Percentiles rank a stretch among this genome's conserved stretches.
phyloP scores from a whole-genome alignment of 2,329 filamentous ascomycete genomes.

The Shiraia sp. region DNA sequence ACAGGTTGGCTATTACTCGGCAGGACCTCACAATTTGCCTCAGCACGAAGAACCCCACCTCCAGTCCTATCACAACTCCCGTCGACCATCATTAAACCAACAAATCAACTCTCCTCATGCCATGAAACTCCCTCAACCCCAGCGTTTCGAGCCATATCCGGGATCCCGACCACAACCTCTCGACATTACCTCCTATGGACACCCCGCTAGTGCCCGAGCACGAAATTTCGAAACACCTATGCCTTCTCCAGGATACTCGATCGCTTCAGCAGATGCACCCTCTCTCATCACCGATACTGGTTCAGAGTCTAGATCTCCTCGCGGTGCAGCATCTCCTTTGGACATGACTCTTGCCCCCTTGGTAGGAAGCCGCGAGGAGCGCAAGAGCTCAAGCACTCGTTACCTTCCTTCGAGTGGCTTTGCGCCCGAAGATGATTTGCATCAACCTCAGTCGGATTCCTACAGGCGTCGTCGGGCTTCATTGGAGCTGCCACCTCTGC shows the following conservation, averaged over 20 bases:
- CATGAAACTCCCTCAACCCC: conserved; percentile 40
- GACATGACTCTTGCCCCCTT: conserved; percentile 47
- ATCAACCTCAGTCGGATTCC: conserved; percentile 23
- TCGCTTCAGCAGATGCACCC: conserved; percentile 67
- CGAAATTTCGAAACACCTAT: conserved; percentile 59
- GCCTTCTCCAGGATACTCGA: conserved; percentile 66
- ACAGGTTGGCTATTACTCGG: conserved; percentile 35
- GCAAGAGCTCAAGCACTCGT: conserved; percentile 42
- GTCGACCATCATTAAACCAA: conserved; percentile 33
- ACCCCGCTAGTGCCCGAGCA: conserved; percentile 26
- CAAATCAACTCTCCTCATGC: conserved; percentile 30
- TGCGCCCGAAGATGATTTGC: conserved; percentile 42
- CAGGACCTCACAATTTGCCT: conserved; percentile 20
- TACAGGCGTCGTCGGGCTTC: conserved; percentile 37
- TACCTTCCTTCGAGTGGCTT: conserved; percentile 45
- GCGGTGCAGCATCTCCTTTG: conserved; percentile 51
- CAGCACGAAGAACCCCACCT: conserved; percentile 34
- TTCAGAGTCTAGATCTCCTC: conserved; percentile 52
- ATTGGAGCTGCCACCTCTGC: conserved; percentile 40
- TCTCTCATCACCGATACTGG: conserved; percentile 71
- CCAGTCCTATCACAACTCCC: conserved; percentile 33
- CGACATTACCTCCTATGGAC: conserved; percentile 30
- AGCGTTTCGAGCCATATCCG: conserved; percentile 35
- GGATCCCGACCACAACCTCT: conserved; percentile 39
- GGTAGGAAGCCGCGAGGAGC: conserved; percentile 42